Percentiles rank a stretch among this genome's conserved stretches.
Evolutionary conservation across 1,284 basidiomycete species (phyloP).

Genomic region (Ganoderma meredithae): DNA sequence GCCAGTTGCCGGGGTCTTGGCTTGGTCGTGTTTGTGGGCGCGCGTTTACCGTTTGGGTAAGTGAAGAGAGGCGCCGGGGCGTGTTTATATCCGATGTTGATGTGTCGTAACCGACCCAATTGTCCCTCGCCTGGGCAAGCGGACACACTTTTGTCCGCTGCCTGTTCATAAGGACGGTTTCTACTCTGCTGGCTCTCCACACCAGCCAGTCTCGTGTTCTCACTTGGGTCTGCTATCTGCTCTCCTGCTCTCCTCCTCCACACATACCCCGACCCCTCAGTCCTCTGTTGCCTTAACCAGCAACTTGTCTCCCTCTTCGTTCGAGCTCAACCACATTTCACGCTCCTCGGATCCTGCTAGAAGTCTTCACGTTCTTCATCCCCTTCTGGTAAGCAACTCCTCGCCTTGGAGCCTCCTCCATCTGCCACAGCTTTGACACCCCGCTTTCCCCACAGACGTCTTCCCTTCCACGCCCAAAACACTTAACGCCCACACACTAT

Average conservation of each 20-base stretch:
- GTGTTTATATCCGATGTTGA: constrained; percentile 38
- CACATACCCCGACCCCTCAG: constrained; percentile 19
- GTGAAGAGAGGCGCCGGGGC: constrained; percentile 17
- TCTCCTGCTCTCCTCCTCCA: constrained; percentile 13
- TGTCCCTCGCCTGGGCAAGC: constrained; percentile 35
- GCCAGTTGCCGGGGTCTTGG: constrained; percentile 25
- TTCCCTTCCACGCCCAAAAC: constrained; percentile 10
- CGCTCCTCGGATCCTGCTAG: constrained; percentile 7
- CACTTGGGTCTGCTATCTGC: constrained; percentile 12
- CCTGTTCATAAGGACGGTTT: constrained; percentile 31
- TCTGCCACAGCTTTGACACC: constrained; percentile 7
- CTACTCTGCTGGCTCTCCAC: constrained; percentile 26
- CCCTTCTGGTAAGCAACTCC: constrained; percentile 22
- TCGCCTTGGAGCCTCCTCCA: not conserved
- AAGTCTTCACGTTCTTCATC: constrained; percentile 11
- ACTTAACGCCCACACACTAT: constrained; percentile 19
- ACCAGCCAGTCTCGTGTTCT: constrained; percentile 39
- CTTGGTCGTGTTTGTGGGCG: constrained; percentile 24
- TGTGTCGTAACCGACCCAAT: constrained; percentile 32
- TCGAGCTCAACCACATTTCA: constrained; percentile 13
- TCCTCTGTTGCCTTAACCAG: constrained; percentile 32
- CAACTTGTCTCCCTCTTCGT: constrained; percentile 26
- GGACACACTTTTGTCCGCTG: constrained; percentile 37
- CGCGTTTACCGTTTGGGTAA: constrained; percentile 21
- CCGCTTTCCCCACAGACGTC: constrained; percentile 18